These are phyloP conservation scores for Colletotrichum shisoi DNA, from an alignment of 2,329 filamentous ascomycete genomes.

Conservation along the genomic window DNA sequence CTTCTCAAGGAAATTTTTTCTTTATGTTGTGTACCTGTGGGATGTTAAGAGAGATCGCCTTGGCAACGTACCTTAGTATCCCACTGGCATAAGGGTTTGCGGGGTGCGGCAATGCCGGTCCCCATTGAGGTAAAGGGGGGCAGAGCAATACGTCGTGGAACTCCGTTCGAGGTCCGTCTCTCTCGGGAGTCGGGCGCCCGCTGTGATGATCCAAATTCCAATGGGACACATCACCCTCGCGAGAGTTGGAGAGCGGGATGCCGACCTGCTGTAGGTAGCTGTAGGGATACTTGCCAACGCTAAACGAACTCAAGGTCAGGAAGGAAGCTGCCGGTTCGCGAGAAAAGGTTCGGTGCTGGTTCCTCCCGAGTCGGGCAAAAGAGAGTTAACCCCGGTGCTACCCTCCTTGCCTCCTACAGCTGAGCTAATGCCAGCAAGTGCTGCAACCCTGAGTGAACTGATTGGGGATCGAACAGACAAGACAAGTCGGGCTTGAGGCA, in stretches of 20 bases:
- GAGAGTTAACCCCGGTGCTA: constrained; percentile 19
- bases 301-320: background rate
- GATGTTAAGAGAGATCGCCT: no score
- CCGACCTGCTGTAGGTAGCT: background rate
- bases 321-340: background rate
- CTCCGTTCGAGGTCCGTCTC: constrained; percentile 7
- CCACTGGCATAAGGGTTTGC: constrained; percentile 5
- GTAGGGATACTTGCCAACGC: background rate
- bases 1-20: no score
- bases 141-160: constrained; percentile 19
- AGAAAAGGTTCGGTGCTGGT: background rate
- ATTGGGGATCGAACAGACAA: background rate
- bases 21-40: no score
- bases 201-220: constrained; percentile 6
- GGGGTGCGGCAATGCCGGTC: constrained; percentile 23
- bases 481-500: constrained; percentile 3
- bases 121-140: constrained; percentile 20
- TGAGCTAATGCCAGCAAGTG: no score
- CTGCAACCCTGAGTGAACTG: background rate
- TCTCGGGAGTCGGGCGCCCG: constrained; percentile 25
- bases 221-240: background rate
- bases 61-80: constrained; percentile 9
- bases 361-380: constrained; percentile 16
- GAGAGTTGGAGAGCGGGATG: background rate
- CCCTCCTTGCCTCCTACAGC: background rate